These are phyloP conservation scores for Kockiozyma suomiensis DNA, from an alignment of 805 yeast species.

Conservation along the genomic window DNA sequence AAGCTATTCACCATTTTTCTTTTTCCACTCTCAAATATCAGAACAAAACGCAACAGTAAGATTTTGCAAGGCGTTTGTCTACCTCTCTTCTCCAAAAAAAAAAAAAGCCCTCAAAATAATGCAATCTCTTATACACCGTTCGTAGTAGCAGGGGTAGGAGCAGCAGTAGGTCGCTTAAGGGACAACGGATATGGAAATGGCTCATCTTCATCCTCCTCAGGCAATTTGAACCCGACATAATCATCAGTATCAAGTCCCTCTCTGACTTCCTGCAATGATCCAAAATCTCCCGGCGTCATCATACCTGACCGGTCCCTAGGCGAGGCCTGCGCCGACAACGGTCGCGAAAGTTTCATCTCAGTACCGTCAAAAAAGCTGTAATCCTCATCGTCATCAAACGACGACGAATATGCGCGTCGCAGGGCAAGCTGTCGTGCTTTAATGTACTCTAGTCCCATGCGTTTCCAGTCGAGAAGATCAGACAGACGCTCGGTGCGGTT, in stretches of 20 bases:
- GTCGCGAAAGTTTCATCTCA: conserved; percentile 72
- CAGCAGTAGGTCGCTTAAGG: conserved; percentile 19
- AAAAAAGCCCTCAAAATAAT: not conserved
- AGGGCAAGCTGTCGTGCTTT: conserved; percentile 92
- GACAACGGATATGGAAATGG: conserved; percentile 37
- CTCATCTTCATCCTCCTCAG: conserved; percentile 45
- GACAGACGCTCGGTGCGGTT: conserved; percentile 93
- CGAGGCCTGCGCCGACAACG: conserved; percentile 95
- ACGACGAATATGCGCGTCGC: conserved; percentile 90
- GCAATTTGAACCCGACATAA: conserved; percentile 54
- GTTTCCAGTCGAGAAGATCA: conserved; percentile 93
- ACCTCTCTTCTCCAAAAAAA: not conserved
- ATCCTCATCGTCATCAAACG: conserved; percentile 51
- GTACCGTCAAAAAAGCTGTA: conserved; percentile 35
- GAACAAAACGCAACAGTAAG: no score
- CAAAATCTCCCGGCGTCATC: conserved; percentile 98
- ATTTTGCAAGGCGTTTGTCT: no score
- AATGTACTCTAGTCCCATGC: conserved; percentile 96
- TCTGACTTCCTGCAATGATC: conserved; percentile 89
- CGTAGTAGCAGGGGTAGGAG: not conserved
- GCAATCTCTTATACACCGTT: not conserved
- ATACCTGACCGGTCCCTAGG: conserved; percentile 73
- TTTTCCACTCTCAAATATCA: no score
- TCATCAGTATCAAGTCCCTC: conserved; percentile 73
- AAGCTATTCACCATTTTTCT: no score